These are phyloP conservation scores for Simplicillium sp. DNA, from an alignment of 2,329 filamentous ascomycete genomes.

Conservation along the genomic window DNA sequence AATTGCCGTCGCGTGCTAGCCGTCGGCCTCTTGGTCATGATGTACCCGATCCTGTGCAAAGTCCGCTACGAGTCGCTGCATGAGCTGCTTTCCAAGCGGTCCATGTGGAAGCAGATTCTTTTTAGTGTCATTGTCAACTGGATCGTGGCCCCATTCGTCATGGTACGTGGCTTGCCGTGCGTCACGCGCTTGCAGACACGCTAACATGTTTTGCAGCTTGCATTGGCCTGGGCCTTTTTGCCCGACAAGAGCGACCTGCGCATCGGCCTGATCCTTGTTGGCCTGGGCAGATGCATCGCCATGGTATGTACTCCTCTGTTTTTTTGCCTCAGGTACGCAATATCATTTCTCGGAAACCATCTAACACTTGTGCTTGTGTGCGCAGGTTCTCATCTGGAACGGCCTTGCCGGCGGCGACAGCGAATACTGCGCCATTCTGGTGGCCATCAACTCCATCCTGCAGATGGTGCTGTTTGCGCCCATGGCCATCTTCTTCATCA, in stretches of 20 bases:
- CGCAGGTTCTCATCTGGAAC: conserved; percentile 58
- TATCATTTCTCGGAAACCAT: background rate
- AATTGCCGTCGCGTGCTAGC: conserved; percentile 34
- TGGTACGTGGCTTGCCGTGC: conserved; percentile 47
- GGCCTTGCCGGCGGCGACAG: conserved; percentile 58
- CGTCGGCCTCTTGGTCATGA: conserved; percentile 78
- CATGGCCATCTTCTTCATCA: conserved; percentile 59
- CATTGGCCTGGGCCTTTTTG: conserved; percentile 58
- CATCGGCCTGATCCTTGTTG: conserved; percentile 70
- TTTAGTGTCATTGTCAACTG: conserved; percentile 75
- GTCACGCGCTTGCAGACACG: background rate
- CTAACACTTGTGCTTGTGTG: background rate
- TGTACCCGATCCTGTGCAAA: conserved; percentile 89
- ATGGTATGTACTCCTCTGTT: conserved; percentile 69
- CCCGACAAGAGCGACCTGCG: conserved; percentile 48
- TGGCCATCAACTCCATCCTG: conserved; percentile 65
- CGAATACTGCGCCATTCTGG: conserved; percentile 77
- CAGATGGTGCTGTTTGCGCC: conserved; percentile 69
- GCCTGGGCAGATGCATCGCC: conserved; percentile 76
- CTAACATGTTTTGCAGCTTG: conserved; percentile 34
- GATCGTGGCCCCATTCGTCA: conserved; percentile 73
- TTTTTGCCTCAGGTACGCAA: no score
- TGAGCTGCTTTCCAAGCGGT: conserved; percentile 47
- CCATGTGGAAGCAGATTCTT: conserved; percentile 68
- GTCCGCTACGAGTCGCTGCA: conserved; percentile 71